A percentile compares a stretch with the other conserved stretches of the same genome.
Conservation (phyloP, 2,329 filamentous ascomycete species). For the Pseudogymnoascus sp. region DNA sequence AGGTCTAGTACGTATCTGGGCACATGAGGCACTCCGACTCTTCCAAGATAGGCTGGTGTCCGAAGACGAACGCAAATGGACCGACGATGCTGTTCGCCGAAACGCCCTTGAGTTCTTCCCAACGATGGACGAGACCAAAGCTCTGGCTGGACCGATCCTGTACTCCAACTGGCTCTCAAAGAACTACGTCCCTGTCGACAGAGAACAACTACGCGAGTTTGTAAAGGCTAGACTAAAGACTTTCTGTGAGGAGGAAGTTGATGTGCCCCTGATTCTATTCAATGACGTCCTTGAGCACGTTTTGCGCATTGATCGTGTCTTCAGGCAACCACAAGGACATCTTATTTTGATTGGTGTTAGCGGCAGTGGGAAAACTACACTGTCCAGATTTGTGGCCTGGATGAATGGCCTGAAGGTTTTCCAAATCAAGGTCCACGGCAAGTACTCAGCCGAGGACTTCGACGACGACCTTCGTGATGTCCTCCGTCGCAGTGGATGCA, state of each 20-base stretch:
- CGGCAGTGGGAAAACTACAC: constrained; percentile 94
- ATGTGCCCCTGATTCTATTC: constrained; percentile 97
- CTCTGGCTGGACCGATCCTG: constrained; percentile 84
- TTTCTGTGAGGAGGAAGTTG: constrained; percentile 98
- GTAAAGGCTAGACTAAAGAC: constrained; percentile 95
- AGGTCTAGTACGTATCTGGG: constrained; percentile 93
- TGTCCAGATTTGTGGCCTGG: constrained; percentile 98
- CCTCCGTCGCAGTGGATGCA: constrained; percentile 86
- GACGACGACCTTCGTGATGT: constrained; percentile 95
- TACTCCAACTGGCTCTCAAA: constrained; percentile 99
- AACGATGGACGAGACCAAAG: constrained; percentile 83
- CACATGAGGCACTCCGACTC: constrained; percentile 87
- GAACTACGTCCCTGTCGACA: constrained; percentile 94
- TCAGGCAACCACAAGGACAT: constrained; percentile 96
- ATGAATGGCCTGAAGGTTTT: constrained; percentile 99
- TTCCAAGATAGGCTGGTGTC: constrained; percentile 96
- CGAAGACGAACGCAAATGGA: constrained; percentile 93
- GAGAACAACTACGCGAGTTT: constrained; percentile 90
- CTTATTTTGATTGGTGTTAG: constrained; percentile 97
- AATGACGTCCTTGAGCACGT: constrained; percentile 98
- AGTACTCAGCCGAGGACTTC: constrained; percentile 96
- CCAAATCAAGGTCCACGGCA: constrained; percentile 99
- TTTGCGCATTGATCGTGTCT: constrained; percentile 94
- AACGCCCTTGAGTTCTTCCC: constrained; percentile 91
- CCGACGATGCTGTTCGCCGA: constrained; percentile 74